A percentile compares a stretch with the other conserved stretches of the same genome.
phyloP scores from a whole-genome alignment of 345 rosid genomes.

The Salix suchowensis region DNA sequence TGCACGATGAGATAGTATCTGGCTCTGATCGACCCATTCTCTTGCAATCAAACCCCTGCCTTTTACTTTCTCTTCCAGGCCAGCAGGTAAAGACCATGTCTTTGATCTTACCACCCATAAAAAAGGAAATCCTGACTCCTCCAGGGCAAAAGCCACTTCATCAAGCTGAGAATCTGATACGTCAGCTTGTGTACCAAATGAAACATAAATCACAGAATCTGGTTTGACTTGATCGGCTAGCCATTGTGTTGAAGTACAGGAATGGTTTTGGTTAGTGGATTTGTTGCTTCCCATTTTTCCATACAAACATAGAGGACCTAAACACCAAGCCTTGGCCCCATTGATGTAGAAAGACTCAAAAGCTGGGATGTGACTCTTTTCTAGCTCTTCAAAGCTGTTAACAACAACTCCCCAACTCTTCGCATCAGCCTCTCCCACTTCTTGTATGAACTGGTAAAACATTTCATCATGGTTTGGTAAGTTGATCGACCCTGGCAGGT shows the following conservation, averaged over 20 bases:
- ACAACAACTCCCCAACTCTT: slow-evolving; percentile 21
- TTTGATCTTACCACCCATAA: slow-evolving; percentile 18
- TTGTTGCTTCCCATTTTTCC: background rate
- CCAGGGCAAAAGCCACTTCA: slow-evolving; percentile 19
- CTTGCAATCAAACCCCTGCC: slow-evolving; percentile 17
- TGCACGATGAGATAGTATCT: slow-evolving; percentile 8
- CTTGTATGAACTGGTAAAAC: background rate
- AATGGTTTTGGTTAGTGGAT: background rate
- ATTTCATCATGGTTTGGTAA: background rate
- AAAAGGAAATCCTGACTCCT: slow-evolving; percentile 12
- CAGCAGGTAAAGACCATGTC: slow-evolving; percentile 6
- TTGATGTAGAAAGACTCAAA: slow-evolving; percentile 18
- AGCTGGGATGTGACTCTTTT: slow-evolving; percentile 8
- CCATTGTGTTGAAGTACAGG: background rate
- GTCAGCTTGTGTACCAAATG: slow-evolving; percentile 22
- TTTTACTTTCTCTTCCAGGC: slow-evolving; percentile 5
- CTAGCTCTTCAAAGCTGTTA: slow-evolving; percentile 25
- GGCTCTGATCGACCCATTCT: slow-evolving; percentile 25
- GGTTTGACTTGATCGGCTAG: slow-evolving; percentile 1
- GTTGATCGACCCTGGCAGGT: background rate
- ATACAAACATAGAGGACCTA: slow-evolving; percentile 18
- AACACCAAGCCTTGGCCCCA: slow-evolving; percentile 23
- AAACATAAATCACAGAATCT: slow-evolving; percentile 11
- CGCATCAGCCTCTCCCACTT: slow-evolving; percentile 10
- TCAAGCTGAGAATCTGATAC: slow-evolving; percentile 18